Evolutionary conservation across 2,329 filamentous ascomycete genomes (phyloP).

Genomic region (Cladophialophora exuberans): DNA sequence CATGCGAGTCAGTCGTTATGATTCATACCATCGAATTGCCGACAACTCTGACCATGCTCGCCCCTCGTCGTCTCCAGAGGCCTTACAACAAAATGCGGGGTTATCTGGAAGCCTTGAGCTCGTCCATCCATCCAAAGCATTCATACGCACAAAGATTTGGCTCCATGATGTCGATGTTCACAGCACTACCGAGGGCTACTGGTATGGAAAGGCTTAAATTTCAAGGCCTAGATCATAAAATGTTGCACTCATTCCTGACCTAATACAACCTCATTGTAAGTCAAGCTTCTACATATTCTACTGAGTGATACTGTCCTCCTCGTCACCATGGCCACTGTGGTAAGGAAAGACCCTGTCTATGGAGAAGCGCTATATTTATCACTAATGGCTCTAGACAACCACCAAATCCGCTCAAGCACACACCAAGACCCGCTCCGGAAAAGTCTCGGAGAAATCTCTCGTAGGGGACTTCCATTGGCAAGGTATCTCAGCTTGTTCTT

Average conservation of each 20-base stretch:
- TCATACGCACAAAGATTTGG: no score
- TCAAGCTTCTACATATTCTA: no score
- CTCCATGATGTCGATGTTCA: no score
- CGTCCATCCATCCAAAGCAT: background rate
- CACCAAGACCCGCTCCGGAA: background rate
- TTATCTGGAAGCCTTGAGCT: background rate
- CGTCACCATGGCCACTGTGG: slow-evolving; percentile 27
- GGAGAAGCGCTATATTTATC: background rate
- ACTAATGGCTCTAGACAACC: background rate
- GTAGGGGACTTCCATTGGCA: slow-evolving; percentile 23
- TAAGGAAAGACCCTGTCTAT: background rate
- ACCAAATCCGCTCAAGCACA: slow-evolving; percentile 5
- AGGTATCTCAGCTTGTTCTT: slow-evolving; percentile 8
- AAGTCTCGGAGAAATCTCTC: slow-evolving; percentile 14
- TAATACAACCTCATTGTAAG: no score
- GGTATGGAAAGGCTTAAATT: no score
- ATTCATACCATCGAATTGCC: background rate
- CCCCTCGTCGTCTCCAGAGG: background rate
- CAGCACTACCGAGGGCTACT: no score
- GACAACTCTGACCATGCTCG: background rate
- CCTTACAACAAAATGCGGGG: slow-evolving; percentile 3
- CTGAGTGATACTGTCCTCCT: no score
- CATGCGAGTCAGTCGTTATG: slow-evolving; percentile 9
- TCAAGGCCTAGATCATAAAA: no score
- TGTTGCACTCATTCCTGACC: no score